Evolutionary conservation across 139 green algal genomes (phyloP), one percentile per base, ranked within the genome.

Genomic region (Chlorella sp.): DNA sequence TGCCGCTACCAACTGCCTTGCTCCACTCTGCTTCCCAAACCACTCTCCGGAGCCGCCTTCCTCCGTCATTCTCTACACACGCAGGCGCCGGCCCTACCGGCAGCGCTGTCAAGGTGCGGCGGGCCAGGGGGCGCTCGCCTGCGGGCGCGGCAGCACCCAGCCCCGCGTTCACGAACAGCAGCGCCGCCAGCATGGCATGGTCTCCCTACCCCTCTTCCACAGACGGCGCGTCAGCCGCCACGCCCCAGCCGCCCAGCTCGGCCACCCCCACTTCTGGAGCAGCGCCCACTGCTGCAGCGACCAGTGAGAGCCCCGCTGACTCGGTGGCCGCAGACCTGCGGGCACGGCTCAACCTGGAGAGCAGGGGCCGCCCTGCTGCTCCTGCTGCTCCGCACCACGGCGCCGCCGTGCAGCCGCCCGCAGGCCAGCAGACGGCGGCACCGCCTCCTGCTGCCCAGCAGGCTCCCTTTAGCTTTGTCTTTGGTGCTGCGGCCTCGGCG

Each of bases 101-200:
- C 60, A 82, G 57, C 26, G 60, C 57, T 3, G 28, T 32, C 18
- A 82, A 82, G 57, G 57, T 23, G 16, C 56, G 76, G 39, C 76
- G 76, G 3, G 28, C 20, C 38, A 68, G n/a, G 57, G 60, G 36
- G 1, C 76, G 76, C 60, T 73, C 76, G 3, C 76, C 76, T 5
- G 76, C 32, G 5, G 25, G 20, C 21, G 21, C 25, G n/a, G 34
- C 76, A 57, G 76, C 76, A 57, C 30, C 32, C 75, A 81, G 75
- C 75, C 75, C 75, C 23, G 75, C 55, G 6, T 82, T 82, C 38
- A 73, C 76, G 4, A 39, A 36, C 38, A 60, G 76, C 76, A 72
- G 76, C 36, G 36, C 76, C 26, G 39, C 76, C 9, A 72, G 76
- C 57, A 82, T 82, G 76, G 76, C 76, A 0, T 82, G 76, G 76